phyloP scores from a whole-genome alignment of 1,139 yeast genomes.

The Trichomonascaceae sp. region DNA sequence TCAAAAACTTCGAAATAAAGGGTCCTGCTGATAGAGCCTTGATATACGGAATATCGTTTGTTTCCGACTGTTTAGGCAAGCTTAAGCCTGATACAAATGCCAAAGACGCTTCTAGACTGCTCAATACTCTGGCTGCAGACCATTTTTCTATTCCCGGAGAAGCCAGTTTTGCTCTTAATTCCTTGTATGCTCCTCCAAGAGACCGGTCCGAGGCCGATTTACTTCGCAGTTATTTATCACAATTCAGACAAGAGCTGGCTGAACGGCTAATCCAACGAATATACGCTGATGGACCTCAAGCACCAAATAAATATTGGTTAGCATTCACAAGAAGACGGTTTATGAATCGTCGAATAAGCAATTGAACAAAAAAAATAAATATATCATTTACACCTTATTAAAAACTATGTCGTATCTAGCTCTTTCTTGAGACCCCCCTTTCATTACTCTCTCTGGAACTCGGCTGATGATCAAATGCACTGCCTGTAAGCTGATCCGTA shows the following conservation, averaged over 20 bases:
- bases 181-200: conserved; percentile 70
- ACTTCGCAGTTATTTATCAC: conserved; percentile 73
- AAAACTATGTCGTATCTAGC: background rate
- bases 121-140: conserved; percentile 82
- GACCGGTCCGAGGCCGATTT: conserved; percentile 73
- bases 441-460: conserved; percentile 13
- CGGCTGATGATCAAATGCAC: conserved; percentile 7
- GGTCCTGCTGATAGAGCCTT: conserved; percentile 93
- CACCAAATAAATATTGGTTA: conserved; percentile 69
- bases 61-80: conserved; percentile 74
- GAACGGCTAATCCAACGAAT: conserved; percentile 69
- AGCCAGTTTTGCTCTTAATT: conserved; percentile 84
- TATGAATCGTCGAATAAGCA: conserved; percentile 66
- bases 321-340: conserved; percentile 92
- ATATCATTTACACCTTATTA: background rate
- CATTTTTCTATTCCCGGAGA: conserved; percentile 93
- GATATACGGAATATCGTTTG: conserved; percentile 89
- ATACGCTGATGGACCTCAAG: conserved; percentile 44
- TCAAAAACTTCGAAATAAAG: conserved; percentile 93
- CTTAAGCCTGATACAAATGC: conserved; percentile 35
- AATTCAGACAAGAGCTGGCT: conserved; percentile 92
- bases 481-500: conserved; percentile 8
- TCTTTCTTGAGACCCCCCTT: conserved; percentile 7
- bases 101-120: conserved; percentile 63
- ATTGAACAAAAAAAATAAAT: background rate